phyloP scores from a whole-genome alignment of 1,139 yeast genomes.

The Candida pseudoviswanathii region DNA sequence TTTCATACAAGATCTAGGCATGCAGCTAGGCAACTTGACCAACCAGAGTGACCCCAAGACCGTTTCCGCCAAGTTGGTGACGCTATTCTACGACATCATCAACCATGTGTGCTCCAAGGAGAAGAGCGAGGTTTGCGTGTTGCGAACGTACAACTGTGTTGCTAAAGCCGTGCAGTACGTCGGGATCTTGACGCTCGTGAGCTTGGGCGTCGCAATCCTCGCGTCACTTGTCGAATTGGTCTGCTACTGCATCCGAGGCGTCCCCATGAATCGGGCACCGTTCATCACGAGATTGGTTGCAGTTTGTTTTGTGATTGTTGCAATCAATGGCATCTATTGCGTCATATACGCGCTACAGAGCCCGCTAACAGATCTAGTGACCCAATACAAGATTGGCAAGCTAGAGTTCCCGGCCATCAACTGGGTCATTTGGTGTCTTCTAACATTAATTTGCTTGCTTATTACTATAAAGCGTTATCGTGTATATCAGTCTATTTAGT shows the following conservation, averaged over 20 bases:
- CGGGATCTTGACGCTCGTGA: conserved; percentile 1
- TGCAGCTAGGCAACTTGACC: conserved; percentile 46
- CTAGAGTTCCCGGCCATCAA: conserved; percentile 4
- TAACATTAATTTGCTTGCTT: conserved; percentile 3
- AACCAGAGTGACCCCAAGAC: conserved; percentile 35
- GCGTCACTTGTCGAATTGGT: conserved; percentile 1
- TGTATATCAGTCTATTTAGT: conserved; percentile 7
- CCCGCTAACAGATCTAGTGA: conserved; percentile 1
- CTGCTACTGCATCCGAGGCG: not conserved
- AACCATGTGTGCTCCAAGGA: conserved; percentile 14
- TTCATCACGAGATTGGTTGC: not conserved
- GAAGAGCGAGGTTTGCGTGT: conserved; percentile 10
- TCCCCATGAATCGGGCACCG: not conserved
- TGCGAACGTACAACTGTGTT: conserved; percentile 11
- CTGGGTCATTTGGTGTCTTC: conserved; percentile 7
- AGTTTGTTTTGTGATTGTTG: not conserved
- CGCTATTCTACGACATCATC: conserved; percentile 18
- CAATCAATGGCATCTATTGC: conserved; percentile 4
- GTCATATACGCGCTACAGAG: conserved; percentile 3
- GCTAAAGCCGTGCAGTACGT: conserved; percentile 5
- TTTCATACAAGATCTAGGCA: conserved; percentile 52
- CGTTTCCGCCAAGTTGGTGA: conserved; percentile 44
- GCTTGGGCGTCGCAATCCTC: conserved; percentile 1
- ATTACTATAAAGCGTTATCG: conserved; percentile 5
- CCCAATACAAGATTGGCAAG: conserved; percentile 9